Evolutionary conservation across 1,284 basidiomycete species (phyloP), one percentile per base, ranked within the genome.

Genomic region (Cryptococcus sp.): DNA sequence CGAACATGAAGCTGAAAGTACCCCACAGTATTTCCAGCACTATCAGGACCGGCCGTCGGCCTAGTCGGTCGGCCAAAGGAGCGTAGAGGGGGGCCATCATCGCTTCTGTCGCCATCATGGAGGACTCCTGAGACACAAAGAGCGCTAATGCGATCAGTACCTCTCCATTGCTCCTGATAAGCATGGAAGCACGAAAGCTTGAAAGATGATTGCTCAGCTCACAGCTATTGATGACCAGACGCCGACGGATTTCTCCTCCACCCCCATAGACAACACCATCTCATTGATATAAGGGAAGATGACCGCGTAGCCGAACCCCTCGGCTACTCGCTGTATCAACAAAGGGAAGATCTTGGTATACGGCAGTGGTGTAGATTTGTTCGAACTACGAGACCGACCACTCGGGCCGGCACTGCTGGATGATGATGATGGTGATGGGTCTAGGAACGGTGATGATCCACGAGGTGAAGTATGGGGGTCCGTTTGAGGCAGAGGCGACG

Each of bases 281-380:
- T 73, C 66, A 49, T 74, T 74, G 54, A 76, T 70, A 63, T 76
- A 76, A 1, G 74, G 74, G 46, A 74, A 72, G 42, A 76, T 71
- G 48, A 76, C 66, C 3, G 67, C 61, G 50, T 57, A 74, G 17
- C 69, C 72, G 50, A 74, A 47, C 1, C 72, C 74, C 56, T 76
- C 74, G 6, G 71, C 55, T 16, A 63, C 50, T 19, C 74, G 52
- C 41, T 69, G 59, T 4, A 72, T 27, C 11, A 70, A 60, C 2
- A 76, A 60, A 4, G 74, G 72, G 16, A 72, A 27, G 20, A 76
- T 56, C 56, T 66, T 64, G 17, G 57, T 19, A 27, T 67, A 63
- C 0, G 72, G 74, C 11, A 74, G 44, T 3, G 72, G 69, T 2
- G 68, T 73, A 1, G 63, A 35, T 35, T 8, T 35, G 31, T 13